These are phyloP conservation scores for Trichophyton simii DNA, from an alignment of 2,329 filamentous ascomycete genomes.

Conservation along the genomic window DNA sequence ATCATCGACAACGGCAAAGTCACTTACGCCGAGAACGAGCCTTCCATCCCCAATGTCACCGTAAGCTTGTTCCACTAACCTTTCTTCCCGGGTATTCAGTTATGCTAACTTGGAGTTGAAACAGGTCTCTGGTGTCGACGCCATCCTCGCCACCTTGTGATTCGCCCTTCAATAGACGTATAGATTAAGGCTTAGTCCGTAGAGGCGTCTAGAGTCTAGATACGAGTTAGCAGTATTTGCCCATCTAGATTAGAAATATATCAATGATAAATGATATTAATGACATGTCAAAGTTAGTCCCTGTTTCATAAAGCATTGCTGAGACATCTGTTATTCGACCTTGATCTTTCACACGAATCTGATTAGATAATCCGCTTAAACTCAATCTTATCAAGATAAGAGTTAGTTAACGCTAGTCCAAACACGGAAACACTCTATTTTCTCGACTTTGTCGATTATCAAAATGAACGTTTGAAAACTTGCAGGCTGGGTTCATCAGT, in stretches of 20 bases:
- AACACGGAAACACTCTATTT: not conserved
- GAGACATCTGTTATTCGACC: not conserved
- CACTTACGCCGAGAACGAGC: slow-evolving; percentile 64
- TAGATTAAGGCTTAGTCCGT: not conserved
- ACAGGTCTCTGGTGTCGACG: slow-evolving; percentile 29
- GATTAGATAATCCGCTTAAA: not conserved
- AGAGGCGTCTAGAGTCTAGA: not conserved
- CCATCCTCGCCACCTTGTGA: slow-evolving; percentile 30
- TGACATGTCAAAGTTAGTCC: not conserved
- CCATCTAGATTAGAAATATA: not conserved
- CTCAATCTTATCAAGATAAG: slow-evolving; percentile 1
- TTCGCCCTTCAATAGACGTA: slow-evolving; percentile 2
- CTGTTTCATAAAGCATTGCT: not conserved
- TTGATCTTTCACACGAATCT: not conserved
- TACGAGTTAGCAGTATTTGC: not conserved
- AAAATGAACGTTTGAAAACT: not conserved
- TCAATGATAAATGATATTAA: not conserved
- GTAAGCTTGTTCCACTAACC: slow-evolving; percentile 8
- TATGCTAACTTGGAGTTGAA: not conserved
- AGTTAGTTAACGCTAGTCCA: not conserved
- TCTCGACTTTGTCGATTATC: not conserved
- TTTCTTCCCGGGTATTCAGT: not conserved
- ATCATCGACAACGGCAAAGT: slow-evolving; percentile 75
- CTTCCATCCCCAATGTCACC: slow-evolving; percentile 18
- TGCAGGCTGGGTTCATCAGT: not conserved